Conservation (phyloP, 768 basidiomycete species). For the Boletus coccyginus region DNA sequence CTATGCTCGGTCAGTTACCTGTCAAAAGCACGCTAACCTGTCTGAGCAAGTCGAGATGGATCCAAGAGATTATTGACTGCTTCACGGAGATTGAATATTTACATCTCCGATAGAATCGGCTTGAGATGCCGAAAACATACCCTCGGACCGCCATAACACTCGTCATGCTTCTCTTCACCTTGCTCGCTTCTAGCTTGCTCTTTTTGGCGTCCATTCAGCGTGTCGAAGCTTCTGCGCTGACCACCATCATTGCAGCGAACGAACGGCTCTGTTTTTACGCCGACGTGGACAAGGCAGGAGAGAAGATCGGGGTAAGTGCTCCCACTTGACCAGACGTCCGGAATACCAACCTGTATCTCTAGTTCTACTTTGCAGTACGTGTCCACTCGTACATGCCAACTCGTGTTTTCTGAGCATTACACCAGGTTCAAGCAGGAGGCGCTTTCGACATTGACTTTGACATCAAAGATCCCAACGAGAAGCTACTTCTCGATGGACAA, state of each 20-base stretch:
- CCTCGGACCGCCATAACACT: background rate
- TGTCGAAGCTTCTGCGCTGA: constrained; percentile 63
- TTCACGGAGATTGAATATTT: constrained; percentile 17
- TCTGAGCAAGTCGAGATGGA: background rate
- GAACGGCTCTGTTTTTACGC: constrained; percentile 92
- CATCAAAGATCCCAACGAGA: constrained; percentile 88
- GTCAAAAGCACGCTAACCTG: constrained; percentile 10
- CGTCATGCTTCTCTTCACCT: constrained; percentile 21
- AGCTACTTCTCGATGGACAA: constrained; percentile 80
- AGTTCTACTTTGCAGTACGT: constrained; percentile 97
- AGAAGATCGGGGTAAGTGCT: constrained; percentile 79
- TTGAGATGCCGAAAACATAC: constrained; percentile 18
- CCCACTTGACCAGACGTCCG: background rate
- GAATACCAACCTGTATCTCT: constrained; percentile 11
- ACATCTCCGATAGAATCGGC: constrained; percentile 19
- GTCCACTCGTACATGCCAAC: background rate
- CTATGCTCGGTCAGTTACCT: constrained; percentile 11
- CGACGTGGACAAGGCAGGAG: constrained; percentile 92
- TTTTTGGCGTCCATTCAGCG: constrained; percentile 34
- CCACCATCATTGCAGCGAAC: constrained; percentile 74
- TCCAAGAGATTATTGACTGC: background rate
- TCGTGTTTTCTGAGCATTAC: background rate
- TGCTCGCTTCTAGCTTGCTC: constrained; percentile 21
- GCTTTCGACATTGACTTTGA: constrained; percentile 96
- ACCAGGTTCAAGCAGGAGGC: constrained; percentile 92